Base-by-base conservation (phyloP, 345 rosid genomes). In the Gossypium bickii region DNA sequence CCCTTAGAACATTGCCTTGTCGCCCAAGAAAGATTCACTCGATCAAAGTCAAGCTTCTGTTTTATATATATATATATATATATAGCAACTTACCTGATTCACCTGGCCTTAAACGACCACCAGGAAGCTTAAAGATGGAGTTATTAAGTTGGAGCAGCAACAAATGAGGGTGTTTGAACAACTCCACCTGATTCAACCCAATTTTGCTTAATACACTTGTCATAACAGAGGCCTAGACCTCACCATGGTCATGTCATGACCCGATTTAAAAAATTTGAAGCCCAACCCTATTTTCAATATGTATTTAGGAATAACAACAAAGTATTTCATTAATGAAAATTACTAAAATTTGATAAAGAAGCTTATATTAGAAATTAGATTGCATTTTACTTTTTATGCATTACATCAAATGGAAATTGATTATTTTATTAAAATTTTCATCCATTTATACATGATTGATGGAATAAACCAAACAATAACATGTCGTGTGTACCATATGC, bases 151-250 rank as follows among this genome's bases (percentile, higher is more conserved):
- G 97, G 83, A 94, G 82, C 77, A 92, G 81, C 79, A 92, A 69
- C 12, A 94, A 53, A 85, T 94, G 98, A 18, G 97, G 95, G 62
- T 89, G 97, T 74, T 90, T 88, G 85, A 88, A 92, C 82, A 94
- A 79, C 77, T 92, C 97, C 48, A 94, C 93, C 97, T 92, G 83
- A 85, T 79, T 27, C 11, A 67, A 24, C 7, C 11, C 63, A 55
- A 1, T 34, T 34, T 44, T n/a, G 38, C 34, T 43, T 59, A 25
- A 57, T 60, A 45, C 24, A 62, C 60, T 61, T 58, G 59, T 8
- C 56, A 55, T n/a, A 55, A 18, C 12, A 55, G 17, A 12, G 41
- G 7, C 41, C 41, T 34, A 34, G 41, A 34, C 7, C 41, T 34
- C 41, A 34, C 7, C 41, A 34, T 34, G 7, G 41, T 34, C 41